Percentiles rank a stretch among this genome's conserved stretches.
Conservation (phyloP, 352 stramenopile genomes). For the Pythium aquatile region DNA sequence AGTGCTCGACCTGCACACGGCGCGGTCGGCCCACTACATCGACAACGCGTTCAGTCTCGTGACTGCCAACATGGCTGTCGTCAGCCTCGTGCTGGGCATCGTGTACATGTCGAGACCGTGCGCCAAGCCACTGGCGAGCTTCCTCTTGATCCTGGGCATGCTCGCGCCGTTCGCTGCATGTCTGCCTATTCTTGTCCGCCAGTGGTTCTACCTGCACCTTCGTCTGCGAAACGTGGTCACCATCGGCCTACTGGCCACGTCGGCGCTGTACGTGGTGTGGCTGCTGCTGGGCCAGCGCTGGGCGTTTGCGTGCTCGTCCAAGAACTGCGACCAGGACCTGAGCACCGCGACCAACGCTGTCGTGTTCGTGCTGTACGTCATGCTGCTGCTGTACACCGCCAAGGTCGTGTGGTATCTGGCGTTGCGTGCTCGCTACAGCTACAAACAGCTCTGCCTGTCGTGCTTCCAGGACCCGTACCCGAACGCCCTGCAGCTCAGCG, state of each 20-base stretch:
- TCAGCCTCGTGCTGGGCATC: slow-evolving; percentile 30
- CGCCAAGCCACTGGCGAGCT: slow-evolving; percentile 32
- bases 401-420: slow-evolving; percentile 44
- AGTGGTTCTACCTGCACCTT: slow-evolving; percentile 45
- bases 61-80: slow-evolving; percentile 36
- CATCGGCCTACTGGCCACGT: slow-evolving; percentile 18
- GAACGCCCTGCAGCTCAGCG: slow-evolving; percentile 25
- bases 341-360: slow-evolving; percentile 31
- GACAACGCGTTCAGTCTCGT: slow-evolving; percentile 40
- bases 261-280: slow-evolving; percentile 30
- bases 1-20: slow-evolving; percentile 25
- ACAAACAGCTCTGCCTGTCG: slow-evolving; percentile 31
- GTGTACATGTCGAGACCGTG: slow-evolving; percentile 30
- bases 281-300: slow-evolving; percentile 35
- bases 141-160: slow-evolving; percentile 33
- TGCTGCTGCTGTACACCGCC: slow-evolving; percentile 32
- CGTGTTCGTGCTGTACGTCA: slow-evolving; percentile 35
- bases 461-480: slow-evolving; percentile 37
- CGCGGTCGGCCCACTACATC: slow-evolving; percentile 30
- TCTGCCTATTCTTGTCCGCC: slow-evolving; percentile 33
- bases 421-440: slow-evolving; percentile 34
- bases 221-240: slow-evolving; percentile 29
- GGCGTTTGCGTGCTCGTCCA: slow-evolving; percentile 34
- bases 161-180: slow-evolving; percentile 34
- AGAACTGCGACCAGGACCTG: slow-evolving; percentile 36